These are phyloP conservation scores for Xenoacremonium recifei DNA, from an alignment of 2,329 filamentous ascomycete species.

Conservation along the genomic window DNA sequence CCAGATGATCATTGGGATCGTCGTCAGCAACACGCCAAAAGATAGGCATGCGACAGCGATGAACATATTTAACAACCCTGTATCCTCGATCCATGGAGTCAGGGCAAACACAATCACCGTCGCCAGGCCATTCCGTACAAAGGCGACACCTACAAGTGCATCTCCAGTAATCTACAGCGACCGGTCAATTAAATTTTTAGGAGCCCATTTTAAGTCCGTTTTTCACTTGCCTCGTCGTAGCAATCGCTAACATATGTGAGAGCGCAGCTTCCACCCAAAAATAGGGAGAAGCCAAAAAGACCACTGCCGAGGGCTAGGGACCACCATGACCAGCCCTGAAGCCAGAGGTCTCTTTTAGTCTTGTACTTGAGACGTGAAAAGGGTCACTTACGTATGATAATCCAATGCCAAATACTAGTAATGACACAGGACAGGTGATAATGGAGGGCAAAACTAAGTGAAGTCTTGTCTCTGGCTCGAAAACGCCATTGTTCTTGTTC, in stretches of 20 bases:
- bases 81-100: background rate
- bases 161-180: background rate
- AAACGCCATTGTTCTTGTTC: slow-evolving; percentile 36
- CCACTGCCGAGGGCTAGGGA: slow-evolving; percentile 23
- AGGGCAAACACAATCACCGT: background rate
- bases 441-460: slow-evolving; percentile 26
- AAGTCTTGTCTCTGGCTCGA: slow-evolving; percentile 44
- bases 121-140: background rate
- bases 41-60: background rate
- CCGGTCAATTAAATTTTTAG: no score
- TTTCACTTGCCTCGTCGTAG: slow-evolving; percentile 34
- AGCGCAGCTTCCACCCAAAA: slow-evolving; percentile 33
- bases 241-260: slow-evolving; percentile 39
- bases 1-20: background rate
- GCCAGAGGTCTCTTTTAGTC: no score
- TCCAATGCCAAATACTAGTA: slow-evolving; percentile 5
- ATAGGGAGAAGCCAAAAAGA: slow-evolving; percentile 36
- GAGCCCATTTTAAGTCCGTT: no score
- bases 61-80: background rate
- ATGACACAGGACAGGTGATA: background rate
- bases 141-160: background rate
- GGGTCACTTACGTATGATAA: slow-evolving; percentile 1
- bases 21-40: background rate
- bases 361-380: no score
- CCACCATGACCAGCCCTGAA: no score